Conservation (phyloP, 495 filamentous ascomycete genomes). For the Stereocaulon alpinum region DNA sequence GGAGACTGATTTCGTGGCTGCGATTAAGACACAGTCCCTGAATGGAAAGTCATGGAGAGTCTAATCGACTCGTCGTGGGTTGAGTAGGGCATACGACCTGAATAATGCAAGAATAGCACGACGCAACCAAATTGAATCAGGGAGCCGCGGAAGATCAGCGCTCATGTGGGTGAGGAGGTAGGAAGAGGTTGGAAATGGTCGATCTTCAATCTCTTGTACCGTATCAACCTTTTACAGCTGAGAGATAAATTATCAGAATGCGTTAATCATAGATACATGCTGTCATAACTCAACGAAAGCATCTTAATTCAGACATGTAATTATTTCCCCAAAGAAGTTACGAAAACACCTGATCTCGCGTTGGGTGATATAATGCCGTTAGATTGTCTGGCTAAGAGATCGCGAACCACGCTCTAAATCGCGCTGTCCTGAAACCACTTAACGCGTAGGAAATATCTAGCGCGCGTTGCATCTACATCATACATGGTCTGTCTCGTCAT, state of each 20-base stretch:
- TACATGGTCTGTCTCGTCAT: background rate
- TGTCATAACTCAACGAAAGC: no score
- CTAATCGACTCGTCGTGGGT: background rate
- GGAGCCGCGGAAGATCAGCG: background rate
- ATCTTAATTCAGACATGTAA: no score
- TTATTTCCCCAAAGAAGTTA: no score
- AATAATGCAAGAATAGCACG: background rate
- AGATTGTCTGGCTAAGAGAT: background rate
- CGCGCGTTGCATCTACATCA: background rate
- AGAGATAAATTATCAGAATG: no score
- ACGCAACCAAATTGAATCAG: no score
- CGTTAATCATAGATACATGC: background rate
- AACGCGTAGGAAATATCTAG: background rate
- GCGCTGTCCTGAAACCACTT: background rate
- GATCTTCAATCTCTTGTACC: background rate
- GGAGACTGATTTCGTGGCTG: constrained; percentile 17
- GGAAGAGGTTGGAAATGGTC: background rate
- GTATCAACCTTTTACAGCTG: background rate
- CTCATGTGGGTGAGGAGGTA: background rate
- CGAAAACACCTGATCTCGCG: background rate
- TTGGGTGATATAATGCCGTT: background rate
- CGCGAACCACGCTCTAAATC: background rate
- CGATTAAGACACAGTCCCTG: background rate
- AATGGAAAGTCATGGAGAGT: constrained; percentile 1
- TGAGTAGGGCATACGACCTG: background rate